Conservation (phyloP, 2,329 filamentous ascomycete species). For the Neonectria sp. region DNA sequence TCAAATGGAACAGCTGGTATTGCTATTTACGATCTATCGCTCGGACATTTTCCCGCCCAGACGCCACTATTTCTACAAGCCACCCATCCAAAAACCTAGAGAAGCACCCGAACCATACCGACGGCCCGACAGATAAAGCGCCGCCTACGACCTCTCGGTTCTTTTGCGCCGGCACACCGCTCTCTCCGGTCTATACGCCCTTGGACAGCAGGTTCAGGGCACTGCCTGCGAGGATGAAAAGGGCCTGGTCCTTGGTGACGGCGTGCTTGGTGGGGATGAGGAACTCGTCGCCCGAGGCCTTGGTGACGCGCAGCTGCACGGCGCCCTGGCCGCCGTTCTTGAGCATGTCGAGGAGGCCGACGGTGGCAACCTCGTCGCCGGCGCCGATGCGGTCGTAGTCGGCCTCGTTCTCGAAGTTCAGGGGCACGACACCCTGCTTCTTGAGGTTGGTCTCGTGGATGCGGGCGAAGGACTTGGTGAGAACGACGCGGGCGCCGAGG, state of each 20-base stretch:
- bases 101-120: slow-evolving; percentile 15
- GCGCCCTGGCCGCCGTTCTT: slow-evolving; percentile 82
- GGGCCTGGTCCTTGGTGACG: slow-evolving; percentile 90
- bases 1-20: slow-evolving; percentile 43
- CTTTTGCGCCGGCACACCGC: not conserved
- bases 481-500: slow-evolving; percentile 86
- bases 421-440: slow-evolving; percentile 96
- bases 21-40: slow-evolving; percentile 48
- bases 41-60: slow-evolving; percentile 45
- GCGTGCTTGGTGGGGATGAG: slow-evolving; percentile 87
- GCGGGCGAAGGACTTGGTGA: slow-evolving; percentile 89
- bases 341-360: slow-evolving; percentile 88
- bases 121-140: not conserved
- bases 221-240: slow-evolving; percentile 93
- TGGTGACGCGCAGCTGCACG: slow-evolving; percentile 79
- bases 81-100: slow-evolving; percentile 31
- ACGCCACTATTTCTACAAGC: slow-evolving; percentile 43
- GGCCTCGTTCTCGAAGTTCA: slow-evolving; percentile 89
- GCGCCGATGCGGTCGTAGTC: slow-evolving; percentile 90
- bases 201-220: slow-evolving; percentile 91
- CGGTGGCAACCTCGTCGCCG: slow-evolving; percentile 86
- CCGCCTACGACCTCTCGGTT: not conserved
- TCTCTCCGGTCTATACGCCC: slow-evolving; percentile 49
- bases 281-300: slow-evolving; percentile 73
- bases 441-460: slow-evolving; percentile 98